A percentile compares a stretch with the other conserved stretches of the same genome.
phyloP scores from a whole-genome alignment of 345 rosid species.

The Psidium friedrichsthalianum region DNA sequence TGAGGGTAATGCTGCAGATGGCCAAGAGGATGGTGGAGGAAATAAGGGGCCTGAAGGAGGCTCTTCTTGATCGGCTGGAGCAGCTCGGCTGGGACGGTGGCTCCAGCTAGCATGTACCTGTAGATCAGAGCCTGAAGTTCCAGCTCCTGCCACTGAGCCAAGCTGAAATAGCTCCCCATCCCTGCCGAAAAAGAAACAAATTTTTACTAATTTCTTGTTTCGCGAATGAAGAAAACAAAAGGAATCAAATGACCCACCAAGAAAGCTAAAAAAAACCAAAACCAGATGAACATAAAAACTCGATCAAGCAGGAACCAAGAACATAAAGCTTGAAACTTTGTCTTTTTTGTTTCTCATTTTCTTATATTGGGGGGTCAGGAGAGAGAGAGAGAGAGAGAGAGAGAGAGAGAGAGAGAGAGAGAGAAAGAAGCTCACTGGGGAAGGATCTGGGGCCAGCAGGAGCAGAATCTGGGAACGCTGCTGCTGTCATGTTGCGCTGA shows the following conservation, averaged over 20 bases:
- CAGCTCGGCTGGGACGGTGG: constrained; percentile 78
- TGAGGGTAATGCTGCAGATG: constrained; percentile 27
- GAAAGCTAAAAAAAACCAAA: not conserved
- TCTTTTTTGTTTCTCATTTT: not conserved
- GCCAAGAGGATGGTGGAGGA: constrained; percentile 47
- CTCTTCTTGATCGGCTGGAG: constrained; percentile 83
- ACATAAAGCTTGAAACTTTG: not conserved
- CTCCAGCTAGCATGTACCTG: constrained; percentile 85
- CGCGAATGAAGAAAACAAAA: not conserved
- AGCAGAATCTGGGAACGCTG: constrained; percentile 39
- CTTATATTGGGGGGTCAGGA: not conserved
- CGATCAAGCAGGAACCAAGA: not conserved
- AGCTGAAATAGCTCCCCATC: constrained; percentile 74
- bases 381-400: not conserved
- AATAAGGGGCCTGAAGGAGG: constrained; percentile 47
- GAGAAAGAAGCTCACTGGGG: not conserved
- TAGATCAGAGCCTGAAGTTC: constrained; percentile 94
- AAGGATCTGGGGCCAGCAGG: constrained; percentile 33
- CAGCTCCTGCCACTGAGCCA: constrained; percentile 86
- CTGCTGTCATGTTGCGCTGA: constrained; percentile 26
- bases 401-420: not conserved
- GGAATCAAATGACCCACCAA: not conserved
- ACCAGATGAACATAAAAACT: not conserved
- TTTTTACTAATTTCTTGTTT: not conserved
- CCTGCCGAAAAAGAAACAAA: constrained; percentile 19